Conservation (phyloP, 2,329 filamentous ascomycete genomes). For the Fusarium praegraminearum region DNA sequence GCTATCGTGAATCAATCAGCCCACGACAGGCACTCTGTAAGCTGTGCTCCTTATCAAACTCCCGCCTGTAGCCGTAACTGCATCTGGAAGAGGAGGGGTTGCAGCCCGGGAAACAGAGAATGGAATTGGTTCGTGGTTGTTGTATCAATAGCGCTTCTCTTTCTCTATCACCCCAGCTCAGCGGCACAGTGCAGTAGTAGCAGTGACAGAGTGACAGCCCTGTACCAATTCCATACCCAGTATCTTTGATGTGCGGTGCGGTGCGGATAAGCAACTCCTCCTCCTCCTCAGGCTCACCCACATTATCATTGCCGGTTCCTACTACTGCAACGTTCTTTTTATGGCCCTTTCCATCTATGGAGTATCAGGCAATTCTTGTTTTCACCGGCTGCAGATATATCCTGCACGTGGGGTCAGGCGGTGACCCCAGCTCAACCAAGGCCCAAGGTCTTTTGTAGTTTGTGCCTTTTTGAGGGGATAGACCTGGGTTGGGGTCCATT, state of each 20-base stretch:
- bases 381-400: slow-evolving; percentile 37
- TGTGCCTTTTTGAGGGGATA: neutral
- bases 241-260: neutral
- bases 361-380: slow-evolving; percentile 36
- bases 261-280: slow-evolving; percentile 23
- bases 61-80: slow-evolving; percentile 37
- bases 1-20: slow-evolving; percentile 13
- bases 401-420: slow-evolving; percentile 40
- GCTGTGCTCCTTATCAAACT: slow-evolving; percentile 13
- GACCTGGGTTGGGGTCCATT: neutral
- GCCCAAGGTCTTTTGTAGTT: slow-evolving; percentile 5
- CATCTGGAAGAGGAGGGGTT: slow-evolving; percentile 19
- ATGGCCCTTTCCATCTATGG: neutral
- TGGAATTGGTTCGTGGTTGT: slow-evolving; percentile 31
- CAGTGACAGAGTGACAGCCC: neutral
- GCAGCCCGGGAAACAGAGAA: slow-evolving; percentile 24
- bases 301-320: slow-evolving; percentile 10
- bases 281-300: too few relatives aligned
- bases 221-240: slow-evolving; percentile 27
- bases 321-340: slow-evolving; percentile 34
- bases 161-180: slow-evolving; percentile 35
- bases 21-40: neutral
- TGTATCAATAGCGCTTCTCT: slow-evolving; percentile 8
- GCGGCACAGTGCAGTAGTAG: slow-evolving; percentile 32
- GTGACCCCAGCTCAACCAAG: slow-evolving; percentile 33